Conservation (phyloP, 2,329 filamentous ascomycete species). For the Coleophoma cylindrospora region DNA sequence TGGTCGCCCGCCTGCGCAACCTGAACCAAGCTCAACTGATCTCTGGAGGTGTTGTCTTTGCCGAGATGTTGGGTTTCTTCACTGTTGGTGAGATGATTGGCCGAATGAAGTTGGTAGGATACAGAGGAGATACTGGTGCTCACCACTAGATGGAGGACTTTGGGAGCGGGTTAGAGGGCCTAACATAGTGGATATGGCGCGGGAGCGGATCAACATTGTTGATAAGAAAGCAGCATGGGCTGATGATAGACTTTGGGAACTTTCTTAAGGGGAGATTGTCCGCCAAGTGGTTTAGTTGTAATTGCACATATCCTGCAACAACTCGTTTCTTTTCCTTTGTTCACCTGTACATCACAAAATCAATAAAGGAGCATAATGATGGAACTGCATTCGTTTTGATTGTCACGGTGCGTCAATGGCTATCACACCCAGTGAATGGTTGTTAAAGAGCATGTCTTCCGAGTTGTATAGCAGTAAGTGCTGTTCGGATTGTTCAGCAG, state of each 20-base stretch:
- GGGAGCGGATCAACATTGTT: neutral
- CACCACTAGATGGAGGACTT: conserved; percentile 40
- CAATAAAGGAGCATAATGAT: conserved; percentile 4
- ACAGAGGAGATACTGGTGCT: conserved; percentile 64
- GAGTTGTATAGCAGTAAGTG: no score
- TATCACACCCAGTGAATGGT: no score
- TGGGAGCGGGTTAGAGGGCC: neutral
- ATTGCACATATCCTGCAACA: conserved; percentile 14
- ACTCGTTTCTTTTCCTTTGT: conserved; percentile 14
- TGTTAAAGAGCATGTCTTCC: no score
- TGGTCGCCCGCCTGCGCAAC: conserved; percentile 60
- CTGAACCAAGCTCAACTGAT: conserved; percentile 66
- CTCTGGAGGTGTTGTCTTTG: conserved; percentile 70
- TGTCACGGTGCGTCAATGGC: no score
- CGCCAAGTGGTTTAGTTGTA: conserved; percentile 5
- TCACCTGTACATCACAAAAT: conserved; percentile 17
- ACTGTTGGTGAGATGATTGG: conserved; percentile 96
- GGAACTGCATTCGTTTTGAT: neutral
- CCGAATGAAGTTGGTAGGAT: conserved; percentile 90
- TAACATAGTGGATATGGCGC: neutral
- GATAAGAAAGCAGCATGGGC: conserved; percentile 3
- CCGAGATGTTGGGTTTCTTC: conserved; percentile 94
- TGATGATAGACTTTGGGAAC: conserved; percentile 1
- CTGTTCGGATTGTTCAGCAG: no score
- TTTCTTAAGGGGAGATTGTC: neutral